These are phyloP conservation scores for Alisma plantagoaquatica DNA, from an alignment of 106 monocot genomes.

Conservation along the genomic window DNA sequence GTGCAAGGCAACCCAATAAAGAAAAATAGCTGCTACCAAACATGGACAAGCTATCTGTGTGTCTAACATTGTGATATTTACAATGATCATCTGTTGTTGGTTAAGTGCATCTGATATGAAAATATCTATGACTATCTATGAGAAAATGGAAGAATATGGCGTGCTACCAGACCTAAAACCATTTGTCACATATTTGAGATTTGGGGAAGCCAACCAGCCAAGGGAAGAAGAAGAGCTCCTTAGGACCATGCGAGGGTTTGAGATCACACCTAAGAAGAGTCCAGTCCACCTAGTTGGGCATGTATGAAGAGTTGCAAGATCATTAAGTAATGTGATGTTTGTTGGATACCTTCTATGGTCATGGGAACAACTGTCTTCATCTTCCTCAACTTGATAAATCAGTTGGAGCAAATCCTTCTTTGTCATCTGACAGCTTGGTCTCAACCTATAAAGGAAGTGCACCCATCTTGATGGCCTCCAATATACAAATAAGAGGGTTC, in stretches of 20 bases:
- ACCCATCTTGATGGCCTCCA: too few species aligned
- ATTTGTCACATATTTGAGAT: slow-evolving; percentile 86
- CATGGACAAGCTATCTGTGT: slow-evolving; percentile 46
- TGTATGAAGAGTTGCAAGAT: slow-evolving; percentile 67
- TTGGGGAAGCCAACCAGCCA: slow-evolving; percentile 71
- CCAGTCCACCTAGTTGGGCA: slow-evolving; percentile 47
- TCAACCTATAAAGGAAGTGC: too few species aligned
- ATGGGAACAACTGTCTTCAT: too few species aligned
- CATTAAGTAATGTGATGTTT: slow-evolving; percentile 41
- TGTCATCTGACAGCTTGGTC: too few species aligned
- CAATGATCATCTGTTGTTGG: slow-evolving; percentile 85
- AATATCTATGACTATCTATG: slow-evolving; percentile 51
- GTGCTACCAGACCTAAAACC: slow-evolving; percentile 70
- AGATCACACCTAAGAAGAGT: slow-evolving; percentile 35
- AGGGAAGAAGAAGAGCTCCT: slow-evolving; percentile 79
- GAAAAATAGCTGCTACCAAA: slow-evolving; percentile 52
- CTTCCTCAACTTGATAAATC: slow-evolving; percentile 11
- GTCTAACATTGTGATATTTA: slow-evolving; percentile 81
- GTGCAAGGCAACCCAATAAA: slow-evolving; percentile 60
- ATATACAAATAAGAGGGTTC: too few species aligned
- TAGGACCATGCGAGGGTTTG: slow-evolving; percentile 41
- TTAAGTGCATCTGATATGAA: slow-evolving; percentile 76
- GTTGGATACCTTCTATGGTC: slow-evolving; percentile 15
- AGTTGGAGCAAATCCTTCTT: too few species aligned
- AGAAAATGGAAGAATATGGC: slow-evolving; percentile 44